Evolutionary conservation across 441 rosid genomes (phyloP), one percentile per base, ranked within the genome.

Genomic region (Bocquillonia castaneifolia): DNA sequence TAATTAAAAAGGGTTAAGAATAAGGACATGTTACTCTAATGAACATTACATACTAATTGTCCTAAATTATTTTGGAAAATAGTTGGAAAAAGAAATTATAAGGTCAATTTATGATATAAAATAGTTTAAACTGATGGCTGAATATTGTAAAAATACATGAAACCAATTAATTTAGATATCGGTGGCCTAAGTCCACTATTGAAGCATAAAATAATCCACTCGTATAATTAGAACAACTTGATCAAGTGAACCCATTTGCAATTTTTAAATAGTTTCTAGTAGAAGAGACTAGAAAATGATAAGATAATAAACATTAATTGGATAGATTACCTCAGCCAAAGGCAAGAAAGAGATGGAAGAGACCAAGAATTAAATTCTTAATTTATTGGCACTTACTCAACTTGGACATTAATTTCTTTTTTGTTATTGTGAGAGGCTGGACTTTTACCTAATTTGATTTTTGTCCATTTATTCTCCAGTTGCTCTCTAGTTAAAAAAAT

Each of bases 281-380:
- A 28, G 17, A 25, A 36, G 47, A 59, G 44, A 59, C 45, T 59
- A 34, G 63, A 59, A 59, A 59, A 59, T 36, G 47, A 36, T 20
- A 1, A n/a, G 2, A 50, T 50, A 1, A 17, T 50, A 23, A 50
- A 4, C 5, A 50, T 50, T n/a, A 7, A 50, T 4, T 50, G 7
- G 25, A n/a, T 50, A 50, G 6, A 28, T 3, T 22, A 15, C 25
- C 14, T 53, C 10, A 53, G 57, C 32, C 15, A 25, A 12, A 6
- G n/a, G 17, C 31, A 54, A 28, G 34, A 10, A 25, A 54, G 10
- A 13, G 36, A 25, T 54, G 18, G 6, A 54, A 54, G 26, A 26
- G 34, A n/a, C 36, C 37, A 54, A 54, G 36, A 54, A 25, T 28
- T 54, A 25, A 54, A 26, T 15, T 26, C 8, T 3, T 4, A 6